Evolutionary conservation across 2,329 filamentous ascomycete species (phyloP).

Genomic region (Aschersonia sp.): DNA sequence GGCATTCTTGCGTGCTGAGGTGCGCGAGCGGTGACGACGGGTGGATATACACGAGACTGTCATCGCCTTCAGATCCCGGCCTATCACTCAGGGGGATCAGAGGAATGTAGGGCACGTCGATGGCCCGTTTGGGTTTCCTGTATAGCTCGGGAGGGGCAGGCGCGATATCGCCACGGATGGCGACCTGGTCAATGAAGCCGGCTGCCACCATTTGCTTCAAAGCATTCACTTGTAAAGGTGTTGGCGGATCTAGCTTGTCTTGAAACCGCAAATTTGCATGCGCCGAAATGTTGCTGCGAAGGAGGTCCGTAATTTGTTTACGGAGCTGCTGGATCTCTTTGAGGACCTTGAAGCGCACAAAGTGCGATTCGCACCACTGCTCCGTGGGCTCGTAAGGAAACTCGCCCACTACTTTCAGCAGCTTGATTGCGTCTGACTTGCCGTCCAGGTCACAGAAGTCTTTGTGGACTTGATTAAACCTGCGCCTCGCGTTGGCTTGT

Average conservation of each 20-base stretch:
- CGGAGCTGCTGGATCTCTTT: conserved; percentile 75
- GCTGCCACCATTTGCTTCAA: conserved; percentile 85
- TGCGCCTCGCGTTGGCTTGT: conserved; percentile 45
- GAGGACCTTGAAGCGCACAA: conserved; percentile 75
- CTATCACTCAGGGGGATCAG: conserved; percentile 51
- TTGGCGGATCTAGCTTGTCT: conserved; percentile 42
- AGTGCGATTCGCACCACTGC: conserved; percentile 67
- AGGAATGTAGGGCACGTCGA: conserved; percentile 83
- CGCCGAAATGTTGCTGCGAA: conserved; percentile 57
- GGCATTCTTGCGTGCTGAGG: conserved; percentile 56
- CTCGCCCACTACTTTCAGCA: conserved; percentile 76
- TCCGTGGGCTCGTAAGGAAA: conserved; percentile 63
- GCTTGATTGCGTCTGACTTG: conserved; percentile 75
- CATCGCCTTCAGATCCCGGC: conserved; percentile 24
- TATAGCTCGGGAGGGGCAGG: conserved; percentile 53
- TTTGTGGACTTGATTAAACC: conserved; percentile 57
- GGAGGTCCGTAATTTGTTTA: conserved; percentile 66
- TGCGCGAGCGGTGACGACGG: conserved; percentile 69
- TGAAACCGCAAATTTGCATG: conserved; percentile 42
- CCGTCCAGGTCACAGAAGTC: conserved; percentile 72
- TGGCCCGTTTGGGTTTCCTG: conserved; percentile 66
- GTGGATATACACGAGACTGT: conserved; percentile 72
- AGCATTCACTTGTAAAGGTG: conserved; percentile 56
- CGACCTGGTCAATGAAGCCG: conserved; percentile 88
- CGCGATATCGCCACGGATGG: conserved; percentile 78